Conservation (phyloP, 2,329 filamentous ascomycete genomes). For the Colletotrichum ledebouriae region DNA sequence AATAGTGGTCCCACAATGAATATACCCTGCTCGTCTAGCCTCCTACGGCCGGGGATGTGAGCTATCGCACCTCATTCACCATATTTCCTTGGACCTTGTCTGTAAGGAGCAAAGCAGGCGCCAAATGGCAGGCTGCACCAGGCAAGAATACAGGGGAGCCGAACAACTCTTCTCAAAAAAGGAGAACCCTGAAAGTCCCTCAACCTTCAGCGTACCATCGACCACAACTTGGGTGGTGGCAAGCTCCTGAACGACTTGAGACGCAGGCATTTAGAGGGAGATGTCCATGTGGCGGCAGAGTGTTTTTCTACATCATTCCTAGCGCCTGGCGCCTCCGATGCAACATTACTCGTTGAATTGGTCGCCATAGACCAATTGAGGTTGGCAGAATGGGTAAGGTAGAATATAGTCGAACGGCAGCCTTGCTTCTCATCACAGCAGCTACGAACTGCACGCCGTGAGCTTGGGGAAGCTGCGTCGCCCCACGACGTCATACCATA, state of each 20-base stretch:
- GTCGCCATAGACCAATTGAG: slow-evolving; percentile 20
- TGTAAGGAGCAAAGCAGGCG: slow-evolving; percentile 22
- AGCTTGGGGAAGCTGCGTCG: slow-evolving; percentile 22
- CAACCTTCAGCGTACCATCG: slow-evolving; percentile 35
- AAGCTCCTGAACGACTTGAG: slow-evolving; percentile 24
- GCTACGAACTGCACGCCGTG: slow-evolving; percentile 8
- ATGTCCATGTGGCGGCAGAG: slow-evolving; percentile 24
- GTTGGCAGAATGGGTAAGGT: not conserved
- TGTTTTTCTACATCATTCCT: slow-evolving; percentile 29
- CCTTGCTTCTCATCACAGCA: too few species aligned
- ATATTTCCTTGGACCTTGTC: slow-evolving; percentile 5
- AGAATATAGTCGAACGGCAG: not conserved
- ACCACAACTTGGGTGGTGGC: slow-evolving; percentile 33
- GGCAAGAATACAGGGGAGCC: slow-evolving; percentile 27
- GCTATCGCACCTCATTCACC: slow-evolving; percentile 15
- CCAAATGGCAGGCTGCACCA: slow-evolving; percentile 15
- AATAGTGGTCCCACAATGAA: slow-evolving; percentile 33
- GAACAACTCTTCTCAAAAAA: slow-evolving; percentile 10
- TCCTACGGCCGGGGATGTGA: slow-evolving; percentile 23
- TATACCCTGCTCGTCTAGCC: slow-evolving; percentile 29
- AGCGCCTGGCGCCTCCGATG: slow-evolving; percentile 23
- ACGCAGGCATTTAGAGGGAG: slow-evolving; percentile 18
- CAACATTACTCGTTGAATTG: slow-evolving; percentile 43
- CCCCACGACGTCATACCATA: slow-evolving; percentile 41
- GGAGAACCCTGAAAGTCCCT: slow-evolving; percentile 26